Evolutionary conservation across 768 basidiomycete genomes (phyloP), one percentile per base, ranked within the genome.

Genomic region (Termitomyces bulborhizus): DNA sequence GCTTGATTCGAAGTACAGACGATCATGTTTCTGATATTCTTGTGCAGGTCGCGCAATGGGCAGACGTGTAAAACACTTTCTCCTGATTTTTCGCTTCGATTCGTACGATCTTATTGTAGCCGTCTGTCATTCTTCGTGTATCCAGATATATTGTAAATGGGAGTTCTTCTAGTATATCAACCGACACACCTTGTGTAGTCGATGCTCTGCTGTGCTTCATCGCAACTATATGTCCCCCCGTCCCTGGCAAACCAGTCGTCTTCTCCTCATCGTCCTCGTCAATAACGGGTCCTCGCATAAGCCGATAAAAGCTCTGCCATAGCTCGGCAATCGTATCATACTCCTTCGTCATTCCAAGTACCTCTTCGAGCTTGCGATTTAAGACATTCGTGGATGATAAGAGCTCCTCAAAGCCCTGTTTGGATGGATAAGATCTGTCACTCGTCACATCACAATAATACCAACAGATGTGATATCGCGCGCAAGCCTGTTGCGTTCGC

Each of bases 361-460:
- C 92, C 66, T 97, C 93, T 69, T 98, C 94, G 16, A 96, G 79
- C 65, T 93, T 94, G 58, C 93, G 83, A 67, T 96, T 96, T 21
- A 94, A 73, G 27, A 81, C 81, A 64, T 98, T 98, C 56, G 88
- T 86, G 8, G 89, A 85, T 4, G 86, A 86, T 16, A 98, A 73
- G 3, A 96, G 69, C 58, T 93, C 90, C 65, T 96, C 94, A 64
- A 96, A 96, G 18, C 86, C 89, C 93, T 90, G 53, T 32, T 48
- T 26, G 9, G 37, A 29, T 37, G 3, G 2, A 59, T 53, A 21
- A 40, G 45, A 54, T 47, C 29, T 46, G 36, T 57, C 34, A n/a
- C 15, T 9, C 18, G 27, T 37, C 21, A 18, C 18, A 44, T 37
- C 21, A 6, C 29, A 26, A 46, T 3, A 6, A 32, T 7, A 63